These are phyloP conservation scores for Cladosporium sp. DNA, from an alignment of 2,329 filamentous ascomycete genomes.

Conservation along the genomic window DNA sequence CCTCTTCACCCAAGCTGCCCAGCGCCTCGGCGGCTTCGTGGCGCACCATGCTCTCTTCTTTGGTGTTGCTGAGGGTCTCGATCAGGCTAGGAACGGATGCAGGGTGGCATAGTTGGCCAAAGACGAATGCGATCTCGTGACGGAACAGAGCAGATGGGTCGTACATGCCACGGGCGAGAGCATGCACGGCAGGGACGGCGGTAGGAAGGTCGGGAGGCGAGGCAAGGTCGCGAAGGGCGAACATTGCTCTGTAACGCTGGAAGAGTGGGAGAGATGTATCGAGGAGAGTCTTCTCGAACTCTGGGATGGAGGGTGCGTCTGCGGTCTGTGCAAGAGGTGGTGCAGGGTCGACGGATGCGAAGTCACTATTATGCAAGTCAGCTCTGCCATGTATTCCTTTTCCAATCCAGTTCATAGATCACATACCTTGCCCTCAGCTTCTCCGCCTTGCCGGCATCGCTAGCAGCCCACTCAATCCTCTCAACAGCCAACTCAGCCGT, in stretches of 20 bases:
- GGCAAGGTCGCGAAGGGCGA: constrained; percentile 89
- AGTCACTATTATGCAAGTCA: constrained; percentile 65
- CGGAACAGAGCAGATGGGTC: constrained; percentile 92
- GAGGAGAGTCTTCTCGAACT: constrained; percentile 75
- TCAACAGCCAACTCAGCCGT: constrained; percentile 97
- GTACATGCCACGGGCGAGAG: constrained; percentile 79
- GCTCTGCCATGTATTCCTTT: neutral
- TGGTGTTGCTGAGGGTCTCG: constrained; percentile 71
- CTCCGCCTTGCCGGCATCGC: constrained; percentile 69
- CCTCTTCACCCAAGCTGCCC: constrained; percentile 88
- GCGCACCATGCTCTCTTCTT: constrained; percentile 93
- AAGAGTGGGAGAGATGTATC: constrained; percentile 81
- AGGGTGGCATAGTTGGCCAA: constrained; percentile 92
- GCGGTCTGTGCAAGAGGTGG: constrained; percentile 77
- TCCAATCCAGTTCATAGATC: neutral
- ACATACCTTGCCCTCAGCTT: constrained; percentile 77
- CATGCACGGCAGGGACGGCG: constrained; percentile 80
- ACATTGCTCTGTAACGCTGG: constrained; percentile 95
- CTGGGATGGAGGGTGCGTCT: constrained; percentile 64
- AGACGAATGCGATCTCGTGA: constrained; percentile 97
- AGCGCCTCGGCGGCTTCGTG: constrained; percentile 97
- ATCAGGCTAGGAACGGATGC: constrained; percentile 93
- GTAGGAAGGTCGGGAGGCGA: constrained; percentile 90
- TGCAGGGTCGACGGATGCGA: constrained; percentile 92
- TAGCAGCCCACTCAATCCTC: constrained; percentile 90